Base-by-base conservation (phyloP, 139 green algal species). In the Pseudopediastrum boryanum region DNA sequence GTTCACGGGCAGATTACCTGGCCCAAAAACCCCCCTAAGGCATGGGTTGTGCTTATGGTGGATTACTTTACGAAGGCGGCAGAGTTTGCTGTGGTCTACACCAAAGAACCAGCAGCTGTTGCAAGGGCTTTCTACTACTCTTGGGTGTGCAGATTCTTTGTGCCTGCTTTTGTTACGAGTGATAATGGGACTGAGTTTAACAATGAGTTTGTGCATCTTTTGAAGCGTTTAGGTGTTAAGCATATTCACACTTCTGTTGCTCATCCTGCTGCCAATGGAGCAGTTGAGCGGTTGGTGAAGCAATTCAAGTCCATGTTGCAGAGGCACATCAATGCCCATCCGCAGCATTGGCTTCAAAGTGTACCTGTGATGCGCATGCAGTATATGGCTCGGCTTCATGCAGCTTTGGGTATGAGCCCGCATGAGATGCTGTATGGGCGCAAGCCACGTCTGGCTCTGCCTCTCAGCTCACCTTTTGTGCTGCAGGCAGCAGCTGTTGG, bases 261-360 rank as follows among this genome's bases (percentile, higher is more conserved):
- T n/a, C 69, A 77, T 77, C 69, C 69, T 9, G 43, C 52, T 51
- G 52, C 69, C 27, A 65, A 77, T 54, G 66, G 66, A 25, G 7
- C 36, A 4, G 66, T 9, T 5, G 73, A 73, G 58, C 48, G 67
- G 6, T 0, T 75, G 25, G 67, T 75, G 6, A 38, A 38, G 4
- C 31, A 44, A 3, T 75, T 62, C 67, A 75, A 75, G 12, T 43
- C 43, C 21, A 63, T 75, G 67, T 50, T 75, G 43, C 4, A 25
- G 19, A 41, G 4, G 25, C 67, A 75, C 61, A 46, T 75, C 2
- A 75, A 75, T 75, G 67, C 43, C 1, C 67, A 75, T 42, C 67
- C 67, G 2, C 9, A 36, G 12, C 67, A 75, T 25, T 75, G 67
- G 67, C 12, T 75, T 29, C 67, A 75, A 46, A 75, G 67, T 43